A percentile compares a stretch with the other conserved stretches of the same genome.
Evolutionary conservation across 257 asterid species (phyloP).

Genomic region (Nicotiana tomentosiformis): DNA sequence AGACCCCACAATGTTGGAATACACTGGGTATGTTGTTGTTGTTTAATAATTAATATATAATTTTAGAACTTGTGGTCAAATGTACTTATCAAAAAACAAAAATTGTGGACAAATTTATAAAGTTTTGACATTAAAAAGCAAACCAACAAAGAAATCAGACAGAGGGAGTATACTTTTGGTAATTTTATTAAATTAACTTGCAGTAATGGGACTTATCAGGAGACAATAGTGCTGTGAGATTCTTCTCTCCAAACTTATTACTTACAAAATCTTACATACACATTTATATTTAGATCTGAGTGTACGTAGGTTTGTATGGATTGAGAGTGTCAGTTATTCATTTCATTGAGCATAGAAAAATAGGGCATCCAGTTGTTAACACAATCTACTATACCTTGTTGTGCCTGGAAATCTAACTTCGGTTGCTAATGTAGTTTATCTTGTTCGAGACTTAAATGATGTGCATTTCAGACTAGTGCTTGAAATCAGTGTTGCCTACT

Average conservation of each 20-base stretch:
- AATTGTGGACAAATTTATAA: not conserved
- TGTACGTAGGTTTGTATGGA: not conserved
- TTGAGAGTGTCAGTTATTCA: not conserved
- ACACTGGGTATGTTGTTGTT: too few relatives aligned
- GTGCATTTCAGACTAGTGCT: not conserved
- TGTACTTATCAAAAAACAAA: not conserved
- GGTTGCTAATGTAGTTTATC: not conserved
- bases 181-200: not conserved
- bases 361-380: not conserved
- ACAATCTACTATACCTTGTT: not conserved
- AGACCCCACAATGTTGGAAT: too few relatives aligned
- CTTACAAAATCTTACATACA: not conserved
- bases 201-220: not conserved
- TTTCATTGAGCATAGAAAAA: not conserved
- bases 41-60: not conserved
- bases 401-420: not conserved
- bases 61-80: not conserved
- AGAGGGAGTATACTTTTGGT: not conserved
- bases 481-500: constrained; percentile 2
- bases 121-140: not conserved
- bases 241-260: not conserved
- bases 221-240: not conserved
- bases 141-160: not conserved
- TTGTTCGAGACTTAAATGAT: not conserved
- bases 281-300: not conserved